A percentile compares a stretch with the other conserved stretches of the same genome.
phyloP scores from a whole-genome alignment of 306 rosid genomes.

The Casuarina glauca region DNA sequence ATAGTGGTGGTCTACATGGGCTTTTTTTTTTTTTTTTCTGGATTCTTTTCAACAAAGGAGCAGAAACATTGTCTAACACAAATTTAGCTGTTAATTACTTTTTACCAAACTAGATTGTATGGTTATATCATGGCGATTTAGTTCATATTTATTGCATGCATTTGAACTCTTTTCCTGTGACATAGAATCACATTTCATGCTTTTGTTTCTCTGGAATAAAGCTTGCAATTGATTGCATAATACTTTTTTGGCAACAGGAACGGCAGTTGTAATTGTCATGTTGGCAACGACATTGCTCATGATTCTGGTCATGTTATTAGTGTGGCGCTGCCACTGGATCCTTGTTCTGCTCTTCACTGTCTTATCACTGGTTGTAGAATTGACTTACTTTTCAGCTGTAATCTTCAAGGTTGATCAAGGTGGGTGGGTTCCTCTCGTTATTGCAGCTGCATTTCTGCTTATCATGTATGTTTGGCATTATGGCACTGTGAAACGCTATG shows the following conservation, averaged over 20 bases:
- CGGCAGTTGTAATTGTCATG: constrained; percentile 60
- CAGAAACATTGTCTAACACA: not conserved
- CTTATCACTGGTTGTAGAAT: constrained; percentile 47
- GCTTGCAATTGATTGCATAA: not conserved
- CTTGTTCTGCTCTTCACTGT: constrained; percentile 44
- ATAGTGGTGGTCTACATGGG: not conserved
- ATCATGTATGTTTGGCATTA: constrained; percentile 63
- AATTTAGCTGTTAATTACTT: not conserved
- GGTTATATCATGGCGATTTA: not conserved
- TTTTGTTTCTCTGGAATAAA: not conserved
- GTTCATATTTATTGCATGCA: not conserved
- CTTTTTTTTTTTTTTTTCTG: not conserved
- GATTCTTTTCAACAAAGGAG: not conserved
- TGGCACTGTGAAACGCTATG: constrained; percentile 49
- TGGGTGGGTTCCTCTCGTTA: constrained; percentile 59
- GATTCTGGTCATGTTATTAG: constrained; percentile 55
- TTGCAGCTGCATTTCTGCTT: constrained; percentile 45
- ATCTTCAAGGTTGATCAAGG: constrained; percentile 56
- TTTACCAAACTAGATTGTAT: not conserved
- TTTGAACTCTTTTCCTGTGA: not conserved
- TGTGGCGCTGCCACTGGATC: constrained; percentile 63
- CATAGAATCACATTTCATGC: not conserved
- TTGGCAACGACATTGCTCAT: constrained; percentile 54
- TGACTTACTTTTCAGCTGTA: constrained; percentile 55
- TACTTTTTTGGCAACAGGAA: constrained; percentile 36